phyloP scores from a whole-genome alignment of 2,329 filamentous ascomycete species.

The Epichloe brachyelytri region DNA sequence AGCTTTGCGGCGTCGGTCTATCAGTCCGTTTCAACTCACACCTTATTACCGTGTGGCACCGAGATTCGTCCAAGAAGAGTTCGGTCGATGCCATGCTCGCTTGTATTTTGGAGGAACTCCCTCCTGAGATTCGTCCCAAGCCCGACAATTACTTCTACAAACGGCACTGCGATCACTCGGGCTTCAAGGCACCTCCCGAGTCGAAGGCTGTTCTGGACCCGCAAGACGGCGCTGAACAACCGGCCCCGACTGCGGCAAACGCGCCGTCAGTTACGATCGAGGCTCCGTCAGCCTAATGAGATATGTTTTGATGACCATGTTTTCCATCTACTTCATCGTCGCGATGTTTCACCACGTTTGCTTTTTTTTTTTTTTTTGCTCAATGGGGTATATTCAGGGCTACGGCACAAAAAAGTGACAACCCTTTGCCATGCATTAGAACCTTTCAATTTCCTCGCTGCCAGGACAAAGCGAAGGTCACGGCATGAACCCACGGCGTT shows the following conservation, averaged over 20 bases:
- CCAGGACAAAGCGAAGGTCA: background rate
- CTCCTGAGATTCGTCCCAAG: slow-evolving; percentile 59
- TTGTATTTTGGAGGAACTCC: slow-evolving; percentile 61
- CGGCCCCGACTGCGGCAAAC: slow-evolving; percentile 9
- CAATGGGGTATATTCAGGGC: background rate
- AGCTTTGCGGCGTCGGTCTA: slow-evolving; percentile 80
- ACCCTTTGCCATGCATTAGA: background rate
- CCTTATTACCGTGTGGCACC: slow-evolving; percentile 87
- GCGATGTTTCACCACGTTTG: background rate
- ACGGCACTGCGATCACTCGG: slow-evolving; percentile 77
- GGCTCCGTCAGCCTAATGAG: slow-evolving; percentile 9
- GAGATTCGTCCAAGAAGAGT: slow-evolving; percentile 66
- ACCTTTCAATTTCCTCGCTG: background rate
- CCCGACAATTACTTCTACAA: slow-evolving; percentile 70
- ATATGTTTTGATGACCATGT: background rate
- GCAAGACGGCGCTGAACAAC: slow-evolving; percentile 32
- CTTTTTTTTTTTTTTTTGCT: background rate
- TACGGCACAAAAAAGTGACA: background rate
- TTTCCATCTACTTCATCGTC: background rate
- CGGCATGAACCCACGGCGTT: background rate
- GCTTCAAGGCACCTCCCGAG: slow-evolving; percentile 56
- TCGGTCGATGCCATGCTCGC: slow-evolving; percentile 64
- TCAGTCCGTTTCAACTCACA: slow-evolving; percentile 82
- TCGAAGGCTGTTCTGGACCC: slow-evolving; percentile 45
- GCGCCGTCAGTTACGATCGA: slow-evolving; percentile 15